A percentile compares a stretch with the other conserved stretches of the same genome.
phyloP scores from a whole-genome alignment of 192 early-diverging fungal species.

The Chytriomyces hyalinus region DNA sequence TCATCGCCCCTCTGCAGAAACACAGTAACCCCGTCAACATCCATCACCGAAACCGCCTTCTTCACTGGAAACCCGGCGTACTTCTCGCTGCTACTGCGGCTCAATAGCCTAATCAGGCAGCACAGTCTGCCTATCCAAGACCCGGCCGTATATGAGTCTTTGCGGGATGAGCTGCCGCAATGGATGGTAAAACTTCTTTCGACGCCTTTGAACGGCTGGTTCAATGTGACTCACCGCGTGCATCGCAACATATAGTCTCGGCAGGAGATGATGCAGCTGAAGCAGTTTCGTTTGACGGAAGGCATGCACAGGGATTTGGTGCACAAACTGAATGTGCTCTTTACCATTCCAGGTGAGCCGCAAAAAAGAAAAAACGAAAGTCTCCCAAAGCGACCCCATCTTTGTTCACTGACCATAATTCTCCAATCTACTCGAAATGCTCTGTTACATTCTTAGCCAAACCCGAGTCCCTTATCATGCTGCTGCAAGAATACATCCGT shows the following conservation, averaged over 20 bases:
- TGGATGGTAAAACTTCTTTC: slow-evolving; percentile 31
- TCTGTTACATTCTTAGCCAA: not conserved
- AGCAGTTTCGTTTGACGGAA: slow-evolving; percentile 39
- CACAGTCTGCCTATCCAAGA: slow-evolving; percentile 37
- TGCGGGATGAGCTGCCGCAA: slow-evolving; percentile 13
- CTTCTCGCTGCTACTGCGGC: slow-evolving; percentile 71
- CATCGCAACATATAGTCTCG: not conserved
- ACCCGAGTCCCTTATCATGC: slow-evolving; percentile 5
- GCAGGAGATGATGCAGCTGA: slow-evolving; percentile 35
- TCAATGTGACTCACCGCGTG: slow-evolving; percentile 34
- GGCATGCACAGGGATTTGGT: slow-evolving; percentile 43
- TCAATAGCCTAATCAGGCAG: slow-evolving; percentile 63
- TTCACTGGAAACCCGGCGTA: slow-evolving; percentile 87
- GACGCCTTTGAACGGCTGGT: slow-evolving; percentile 19
- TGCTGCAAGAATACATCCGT: slow-evolving; percentile 41
- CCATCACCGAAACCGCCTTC: slow-evolving; percentile 76
- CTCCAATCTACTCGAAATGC: not conserved
- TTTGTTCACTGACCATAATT: too few species aligned
- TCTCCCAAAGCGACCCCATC: too few species aligned
- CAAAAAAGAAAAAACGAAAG: not conserved
- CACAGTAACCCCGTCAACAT: not conserved
- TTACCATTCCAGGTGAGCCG: slow-evolving; percentile 38
- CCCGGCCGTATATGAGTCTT: slow-evolving; percentile 11
- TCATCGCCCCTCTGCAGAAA: not conserved
- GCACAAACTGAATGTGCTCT: slow-evolving; percentile 54